Evolutionary conservation across 2,329 filamentous ascomycete genomes (phyloP).

Genomic region (Setomelanomma holmii): DNA sequence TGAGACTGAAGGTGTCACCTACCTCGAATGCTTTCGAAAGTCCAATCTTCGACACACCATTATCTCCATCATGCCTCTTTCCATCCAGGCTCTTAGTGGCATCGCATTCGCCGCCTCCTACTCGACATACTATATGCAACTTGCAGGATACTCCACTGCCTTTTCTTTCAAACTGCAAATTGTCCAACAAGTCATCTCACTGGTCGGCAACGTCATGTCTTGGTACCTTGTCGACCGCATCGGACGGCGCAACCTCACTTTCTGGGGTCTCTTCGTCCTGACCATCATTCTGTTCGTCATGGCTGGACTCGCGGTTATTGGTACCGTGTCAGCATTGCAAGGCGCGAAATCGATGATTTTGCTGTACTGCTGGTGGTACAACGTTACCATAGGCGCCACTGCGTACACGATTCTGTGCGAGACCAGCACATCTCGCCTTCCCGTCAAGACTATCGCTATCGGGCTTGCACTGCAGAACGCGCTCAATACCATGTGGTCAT

Average conservation of each 20-base stretch:
- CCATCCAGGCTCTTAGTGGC: conserved; percentile 49
- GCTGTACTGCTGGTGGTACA: conserved; percentile 69
- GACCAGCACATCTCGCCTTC: conserved; percentile 77
- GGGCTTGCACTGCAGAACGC: conserved; percentile 46
- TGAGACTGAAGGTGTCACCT: conserved; percentile 67
- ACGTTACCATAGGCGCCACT: conserved; percentile 83
- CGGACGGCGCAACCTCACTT: conserved; percentile 75
- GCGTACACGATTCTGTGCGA: conserved; percentile 87
- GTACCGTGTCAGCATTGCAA: conserved; percentile 62
- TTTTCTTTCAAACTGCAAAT: conserved; percentile 51
- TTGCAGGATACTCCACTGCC: conserved; percentile 48
- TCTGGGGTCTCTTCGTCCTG: conserved; percentile 65
- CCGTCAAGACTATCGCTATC: conserved; percentile 70
- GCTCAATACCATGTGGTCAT: conserved; percentile 46
- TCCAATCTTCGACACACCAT: conserved; percentile 78
- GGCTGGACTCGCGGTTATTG: conserved; percentile 35
- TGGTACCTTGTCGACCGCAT: conserved; percentile 80
- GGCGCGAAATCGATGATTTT: conserved; percentile 43
- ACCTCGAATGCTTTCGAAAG: conserved; percentile 82
- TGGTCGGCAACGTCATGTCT: conserved; percentile 71
- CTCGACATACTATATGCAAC: conserved; percentile 53
- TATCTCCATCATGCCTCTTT: conserved; percentile 60
- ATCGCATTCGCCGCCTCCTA: conserved; percentile 37
- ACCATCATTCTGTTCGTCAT: conserved; percentile 74
- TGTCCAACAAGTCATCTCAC: conserved; percentile 63